Conservation (phyloP, 345 rosid species). For the Litchi chinensis region DNA sequence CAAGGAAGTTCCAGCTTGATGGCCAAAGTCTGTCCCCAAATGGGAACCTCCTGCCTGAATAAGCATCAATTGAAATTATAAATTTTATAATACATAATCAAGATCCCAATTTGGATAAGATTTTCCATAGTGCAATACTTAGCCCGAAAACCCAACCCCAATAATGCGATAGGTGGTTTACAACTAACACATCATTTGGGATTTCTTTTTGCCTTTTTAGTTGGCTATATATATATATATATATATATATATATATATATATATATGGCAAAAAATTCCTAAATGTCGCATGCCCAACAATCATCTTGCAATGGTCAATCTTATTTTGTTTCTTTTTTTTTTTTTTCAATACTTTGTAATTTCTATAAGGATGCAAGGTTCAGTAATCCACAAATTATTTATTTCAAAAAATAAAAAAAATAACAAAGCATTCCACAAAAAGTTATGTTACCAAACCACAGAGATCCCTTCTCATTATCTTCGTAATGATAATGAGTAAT, state of each 20-base stretch:
- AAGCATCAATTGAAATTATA: slow-evolving; percentile 10
- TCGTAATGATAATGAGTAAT: neutral
- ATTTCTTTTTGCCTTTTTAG: neutral
- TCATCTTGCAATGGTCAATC: neutral
- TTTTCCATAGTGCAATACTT: neutral
- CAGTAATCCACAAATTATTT: no score
- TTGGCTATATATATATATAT: neutral
- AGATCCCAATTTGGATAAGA: neutral
- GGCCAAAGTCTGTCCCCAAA: slow-evolving; percentile 61
- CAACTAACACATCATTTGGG: neutral
- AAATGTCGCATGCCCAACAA: neutral
- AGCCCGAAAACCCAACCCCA: neutral
- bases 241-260: no score
- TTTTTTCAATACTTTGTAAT: neutral
- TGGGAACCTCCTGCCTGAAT: slow-evolving; percentile 67
- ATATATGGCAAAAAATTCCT: neutral
- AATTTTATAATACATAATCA: neutral
- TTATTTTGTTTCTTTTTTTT: no score
- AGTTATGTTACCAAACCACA: neutral
- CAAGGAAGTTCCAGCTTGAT: slow-evolving; percentile 56
- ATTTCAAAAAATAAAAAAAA: no score
- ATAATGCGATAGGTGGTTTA: neutral
- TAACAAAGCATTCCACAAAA: no score
- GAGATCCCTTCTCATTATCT: neutral
- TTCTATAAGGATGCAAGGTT: neutral